Percentiles rank a stretch among this genome's conserved stretches.
phyloP scores from a whole-genome alignment of 2,329 filamentous ascomycete species.

The Ramularia endophylla region DNA sequence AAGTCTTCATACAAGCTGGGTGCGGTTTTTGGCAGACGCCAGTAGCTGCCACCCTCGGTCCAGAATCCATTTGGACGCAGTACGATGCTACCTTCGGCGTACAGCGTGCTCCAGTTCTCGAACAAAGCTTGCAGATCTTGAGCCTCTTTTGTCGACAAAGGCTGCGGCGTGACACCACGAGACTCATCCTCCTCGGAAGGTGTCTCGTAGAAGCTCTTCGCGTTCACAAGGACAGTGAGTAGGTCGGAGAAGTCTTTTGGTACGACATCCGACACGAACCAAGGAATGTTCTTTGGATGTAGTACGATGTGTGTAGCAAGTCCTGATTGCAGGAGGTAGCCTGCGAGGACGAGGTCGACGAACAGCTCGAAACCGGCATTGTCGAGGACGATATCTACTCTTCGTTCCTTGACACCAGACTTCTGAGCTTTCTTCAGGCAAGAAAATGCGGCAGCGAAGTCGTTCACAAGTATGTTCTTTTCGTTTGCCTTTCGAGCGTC shows the following conservation, averaged over 20 bases:
- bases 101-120: slow-evolving; percentile 69
- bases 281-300: slow-evolving; percentile 91
- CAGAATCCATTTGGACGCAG: slow-evolving; percentile 85
- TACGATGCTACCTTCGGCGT: slow-evolving; percentile 76
- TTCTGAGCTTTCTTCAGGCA: slow-evolving; percentile 60
- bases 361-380: slow-evolving; percentile 97
- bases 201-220: slow-evolving; percentile 71
- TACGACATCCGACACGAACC: slow-evolving; percentile 96
- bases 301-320: slow-evolving; percentile 83
- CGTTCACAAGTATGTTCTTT: slow-evolving; percentile 87
- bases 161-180: slow-evolving; percentile 49
- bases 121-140: slow-evolving; percentile 71
- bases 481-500: slow-evolving; percentile 80
- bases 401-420: slow-evolving; percentile 57
- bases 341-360: slow-evolving; percentile 86
- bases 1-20: slow-evolving; percentile 68
- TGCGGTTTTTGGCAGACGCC: slow-evolving; percentile 69
- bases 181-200: slow-evolving; percentile 60
- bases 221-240: slow-evolving; percentile 70
- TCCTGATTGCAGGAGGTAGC: slow-evolving; percentile 77
- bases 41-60: slow-evolving; percentile 83
- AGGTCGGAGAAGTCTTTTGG: slow-evolving; percentile 80
- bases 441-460: slow-evolving; percentile 67
- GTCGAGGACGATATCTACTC: slow-evolving; percentile 92
- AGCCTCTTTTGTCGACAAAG: slow-evolving; percentile 62